Evolutionary conservation across 352 stramenopile species (phyloP).

Genomic region (Saprolegnia parasitica): DNA sequence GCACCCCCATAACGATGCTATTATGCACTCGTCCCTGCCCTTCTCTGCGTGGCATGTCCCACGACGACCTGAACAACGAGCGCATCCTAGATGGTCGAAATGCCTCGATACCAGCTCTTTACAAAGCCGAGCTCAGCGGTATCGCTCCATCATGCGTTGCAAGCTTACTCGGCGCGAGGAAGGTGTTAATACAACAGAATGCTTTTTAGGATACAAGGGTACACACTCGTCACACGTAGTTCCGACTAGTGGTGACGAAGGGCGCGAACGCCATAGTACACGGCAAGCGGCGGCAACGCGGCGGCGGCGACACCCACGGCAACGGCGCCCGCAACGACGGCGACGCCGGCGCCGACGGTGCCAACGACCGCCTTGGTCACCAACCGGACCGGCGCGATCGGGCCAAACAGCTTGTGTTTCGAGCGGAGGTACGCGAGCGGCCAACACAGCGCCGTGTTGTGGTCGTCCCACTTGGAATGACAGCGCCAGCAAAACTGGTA

Average conservation of each 20-base stretch:
- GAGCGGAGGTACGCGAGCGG: constrained; percentile 20
- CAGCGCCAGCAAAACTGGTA: constrained; percentile 28
- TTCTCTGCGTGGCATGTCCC: too few relatives aligned
- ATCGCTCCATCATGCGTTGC: too few relatives aligned
- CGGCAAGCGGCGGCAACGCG: constrained; percentile 1
- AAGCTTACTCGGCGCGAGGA: too few relatives aligned
- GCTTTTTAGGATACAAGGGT: too few relatives aligned
- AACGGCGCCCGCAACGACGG: constrained; percentile 8
- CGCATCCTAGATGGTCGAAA: too few relatives aligned
- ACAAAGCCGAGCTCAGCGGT: too few relatives aligned
- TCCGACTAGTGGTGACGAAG: background rate
- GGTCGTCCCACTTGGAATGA: constrained; percentile 2
- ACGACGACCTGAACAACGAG: too few relatives aligned
- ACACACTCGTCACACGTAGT: too few relatives aligned
- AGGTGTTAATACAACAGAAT: too few relatives aligned
- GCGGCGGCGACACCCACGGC: background rate
- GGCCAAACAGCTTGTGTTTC: constrained; percentile 27
- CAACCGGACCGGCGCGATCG: constrained; percentile 2
- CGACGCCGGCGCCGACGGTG: background rate
- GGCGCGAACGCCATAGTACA: background rate
- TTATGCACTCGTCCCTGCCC: too few relatives aligned
- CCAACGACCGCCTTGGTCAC: constrained; percentile 20
- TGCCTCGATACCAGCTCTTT: too few relatives aligned
- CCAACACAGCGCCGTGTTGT: constrained; percentile 13
- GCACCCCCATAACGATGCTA: too few relatives aligned